Conservation (phyloP, 1,139 yeast species). For the Geotrichum carabidarum region DNA sequence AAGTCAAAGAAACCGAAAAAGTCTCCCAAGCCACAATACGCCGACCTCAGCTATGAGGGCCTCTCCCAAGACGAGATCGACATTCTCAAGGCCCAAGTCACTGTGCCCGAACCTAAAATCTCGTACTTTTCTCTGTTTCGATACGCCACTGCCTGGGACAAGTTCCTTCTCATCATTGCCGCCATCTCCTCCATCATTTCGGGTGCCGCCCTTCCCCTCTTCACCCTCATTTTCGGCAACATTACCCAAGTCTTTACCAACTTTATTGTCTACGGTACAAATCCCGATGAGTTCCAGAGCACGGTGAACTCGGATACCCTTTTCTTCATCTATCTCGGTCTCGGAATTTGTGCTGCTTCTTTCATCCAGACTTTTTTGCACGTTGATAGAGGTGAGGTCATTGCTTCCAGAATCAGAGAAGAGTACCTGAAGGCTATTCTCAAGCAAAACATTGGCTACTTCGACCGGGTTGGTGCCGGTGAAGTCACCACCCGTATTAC, state of each 20-base stretch:
- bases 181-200: constrained; percentile 34
- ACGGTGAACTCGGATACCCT: constrained; percentile 36
- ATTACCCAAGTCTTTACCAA: constrained; percentile 38
- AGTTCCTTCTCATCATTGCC: constrained; percentile 30
- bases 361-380: constrained; percentile 36
- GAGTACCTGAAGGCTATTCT: constrained; percentile 39
- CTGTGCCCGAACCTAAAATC: constrained; percentile 27
- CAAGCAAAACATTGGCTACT: constrained; percentile 44
- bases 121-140: constrained; percentile 36
- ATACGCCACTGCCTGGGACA: constrained; percentile 36
- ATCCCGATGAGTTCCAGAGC: constrained; percentile 33
- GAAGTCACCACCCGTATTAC: constrained; percentile 44
- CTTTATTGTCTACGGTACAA: constrained; percentile 32
- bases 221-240: constrained; percentile 40
- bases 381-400: constrained; percentile 42
- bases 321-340: constrained; percentile 40
- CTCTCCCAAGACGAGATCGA: constrained; percentile 35
- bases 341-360: constrained; percentile 37
- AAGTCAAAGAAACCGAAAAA: constrained; percentile 2
- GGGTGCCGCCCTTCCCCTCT: constrained; percentile 41
- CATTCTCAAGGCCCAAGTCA: constrained; percentile 35
- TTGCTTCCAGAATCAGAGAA: constrained; percentile 41
- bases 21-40: constrained; percentile 3
- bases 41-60: constrained; percentile 19
- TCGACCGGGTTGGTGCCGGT: constrained; percentile 44